Evolutionary conservation across 2,329 filamentous ascomycete species (phyloP).

Genomic region (Gnomoniopsis smithogilvyi): DNA sequence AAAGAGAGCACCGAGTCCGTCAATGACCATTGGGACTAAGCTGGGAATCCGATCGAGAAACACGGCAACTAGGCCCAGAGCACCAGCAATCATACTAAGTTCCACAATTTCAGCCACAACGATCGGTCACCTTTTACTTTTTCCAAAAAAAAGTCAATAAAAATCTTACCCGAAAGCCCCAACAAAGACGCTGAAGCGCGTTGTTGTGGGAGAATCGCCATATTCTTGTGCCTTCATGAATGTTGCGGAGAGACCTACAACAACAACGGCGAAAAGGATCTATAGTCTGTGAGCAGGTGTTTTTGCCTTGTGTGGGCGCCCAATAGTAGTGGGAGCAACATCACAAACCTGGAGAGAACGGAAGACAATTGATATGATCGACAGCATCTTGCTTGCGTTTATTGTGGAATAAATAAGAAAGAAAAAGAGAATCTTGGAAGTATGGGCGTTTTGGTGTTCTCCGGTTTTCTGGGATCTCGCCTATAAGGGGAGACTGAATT

Average conservation of each 20-base stretch:
- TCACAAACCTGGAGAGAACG: neutral
- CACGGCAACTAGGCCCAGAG: slow-evolving; percentile 25
- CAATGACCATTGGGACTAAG: slow-evolving; percentile 23
- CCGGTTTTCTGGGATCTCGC: too few species aligned
- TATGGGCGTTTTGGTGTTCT: too few species aligned
- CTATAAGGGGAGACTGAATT: too few species aligned
- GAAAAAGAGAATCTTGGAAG: too few species aligned
- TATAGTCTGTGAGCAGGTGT: slow-evolving; percentile 5
- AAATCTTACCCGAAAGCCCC: slow-evolving; percentile 26
- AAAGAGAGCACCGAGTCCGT: slow-evolving; percentile 28
- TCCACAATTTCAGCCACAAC: neutral
- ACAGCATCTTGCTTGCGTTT: neutral
- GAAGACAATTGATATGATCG: neutral
- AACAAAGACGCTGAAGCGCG: slow-evolving; percentile 30
- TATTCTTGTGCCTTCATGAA: slow-evolving; percentile 28
- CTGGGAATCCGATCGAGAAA: slow-evolving; percentile 28
- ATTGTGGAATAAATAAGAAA: too few species aligned
- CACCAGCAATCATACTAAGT: slow-evolving; percentile 25
- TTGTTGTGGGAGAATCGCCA: slow-evolving; percentile 26
- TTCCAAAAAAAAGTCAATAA: neutral
- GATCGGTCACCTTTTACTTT: too few species aligned
- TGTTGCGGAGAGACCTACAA: slow-evolving; percentile 30
- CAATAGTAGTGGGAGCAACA: neutral
- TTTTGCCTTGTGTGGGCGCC: neutral
- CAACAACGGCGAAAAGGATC: slow-evolving; percentile 29